Conservation (phyloP, 352 stramenopile species). For the Phytophthora colocasiae region DNA sequence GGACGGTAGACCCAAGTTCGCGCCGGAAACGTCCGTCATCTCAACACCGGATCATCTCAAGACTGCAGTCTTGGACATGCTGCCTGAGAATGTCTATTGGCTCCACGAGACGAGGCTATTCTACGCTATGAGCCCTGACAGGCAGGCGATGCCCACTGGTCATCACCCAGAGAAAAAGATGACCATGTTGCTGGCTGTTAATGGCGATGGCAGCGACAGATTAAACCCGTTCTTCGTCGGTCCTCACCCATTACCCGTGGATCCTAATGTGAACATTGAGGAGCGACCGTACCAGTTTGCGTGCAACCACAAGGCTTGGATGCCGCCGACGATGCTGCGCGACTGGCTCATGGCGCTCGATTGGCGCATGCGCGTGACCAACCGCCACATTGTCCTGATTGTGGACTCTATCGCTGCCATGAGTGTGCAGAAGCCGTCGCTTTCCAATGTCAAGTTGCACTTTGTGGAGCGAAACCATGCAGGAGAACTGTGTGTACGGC, state of each 20-base stretch:
- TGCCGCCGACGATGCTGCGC: constrained; percentile 77
- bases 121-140: constrained; percentile 51
- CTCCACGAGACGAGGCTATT: constrained; percentile 77
- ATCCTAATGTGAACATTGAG: constrained; percentile 9
- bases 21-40: constrained; percentile 50
- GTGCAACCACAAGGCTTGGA: constrained; percentile 75
- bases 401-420: constrained; percentile 64
- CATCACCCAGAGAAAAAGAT: constrained; percentile 52
- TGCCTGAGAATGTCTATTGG: constrained; percentile 72
- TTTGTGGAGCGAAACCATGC: constrained; percentile 48
- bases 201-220: constrained; percentile 73
- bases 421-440: constrained; percentile 59
- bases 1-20: constrained; percentile 37
- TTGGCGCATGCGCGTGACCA: constrained; percentile 78
- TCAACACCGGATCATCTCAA: constrained; percentile 54
- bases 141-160: constrained; percentile 26
- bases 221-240: constrained; percentile 77
- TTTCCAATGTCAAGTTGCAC: constrained; percentile 74
- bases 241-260: constrained; percentile 36
- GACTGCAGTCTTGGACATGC: constrained; percentile 49
- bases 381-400: constrained; percentile 75
- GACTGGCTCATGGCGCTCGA: constrained; percentile 83
- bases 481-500: constrained; percentile 47
- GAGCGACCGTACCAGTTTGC: constrained; percentile 62
- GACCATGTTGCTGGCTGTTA: constrained; percentile 70